A percentile compares a stretch with the other conserved stretches of the same genome.
phyloP scores from a whole-genome alignment of 2,329 filamentous ascomycete species.

The Aspergillus vadensis region DNA sequence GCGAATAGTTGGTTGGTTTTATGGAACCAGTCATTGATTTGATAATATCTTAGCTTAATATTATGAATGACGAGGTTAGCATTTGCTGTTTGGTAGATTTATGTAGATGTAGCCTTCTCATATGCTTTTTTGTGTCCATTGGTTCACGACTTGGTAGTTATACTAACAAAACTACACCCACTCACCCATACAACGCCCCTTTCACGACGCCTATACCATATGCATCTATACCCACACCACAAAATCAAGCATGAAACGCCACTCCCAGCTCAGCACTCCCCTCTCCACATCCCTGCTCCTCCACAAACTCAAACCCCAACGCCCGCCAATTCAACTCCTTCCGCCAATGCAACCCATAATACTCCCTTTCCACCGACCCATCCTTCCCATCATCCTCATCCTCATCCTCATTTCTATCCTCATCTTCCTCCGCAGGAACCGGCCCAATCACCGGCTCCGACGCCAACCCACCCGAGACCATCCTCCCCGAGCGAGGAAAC shows the following conservation, averaged over 20 bases:
- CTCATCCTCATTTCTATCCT: constrained; percentile 5
- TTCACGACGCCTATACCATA: not conserved
- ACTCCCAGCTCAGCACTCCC: constrained; percentile 13
- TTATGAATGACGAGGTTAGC: not conserved
- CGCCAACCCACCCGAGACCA: constrained; percentile 81
- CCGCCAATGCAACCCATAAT: constrained; percentile 66
- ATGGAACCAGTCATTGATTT: not conserved
- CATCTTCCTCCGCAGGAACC: constrained; percentile 14
- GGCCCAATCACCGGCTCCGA: constrained; percentile 59
- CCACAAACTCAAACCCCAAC: constrained; percentile 50
- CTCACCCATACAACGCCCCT: not conserved
- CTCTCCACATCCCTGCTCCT: constrained; percentile 20
- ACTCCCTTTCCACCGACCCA: constrained; percentile 15
- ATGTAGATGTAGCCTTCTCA: not conserved
- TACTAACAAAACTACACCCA: not conserved
- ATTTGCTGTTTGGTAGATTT: not conserved
- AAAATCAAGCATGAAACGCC: constrained; percentile 25
- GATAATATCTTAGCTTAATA: not conserved
- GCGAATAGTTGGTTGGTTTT: not conserved
- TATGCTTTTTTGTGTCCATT: no score
- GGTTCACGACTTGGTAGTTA: no score
- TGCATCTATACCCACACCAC: not conserved
- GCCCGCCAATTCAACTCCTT: constrained; percentile 57
- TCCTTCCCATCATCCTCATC: constrained; percentile 15
- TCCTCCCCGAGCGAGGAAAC: constrained; percentile 64